phyloP scores from a whole-genome alignment of 192 early-diverging fungal species.

The Umbelopsis sp. region DNA sequence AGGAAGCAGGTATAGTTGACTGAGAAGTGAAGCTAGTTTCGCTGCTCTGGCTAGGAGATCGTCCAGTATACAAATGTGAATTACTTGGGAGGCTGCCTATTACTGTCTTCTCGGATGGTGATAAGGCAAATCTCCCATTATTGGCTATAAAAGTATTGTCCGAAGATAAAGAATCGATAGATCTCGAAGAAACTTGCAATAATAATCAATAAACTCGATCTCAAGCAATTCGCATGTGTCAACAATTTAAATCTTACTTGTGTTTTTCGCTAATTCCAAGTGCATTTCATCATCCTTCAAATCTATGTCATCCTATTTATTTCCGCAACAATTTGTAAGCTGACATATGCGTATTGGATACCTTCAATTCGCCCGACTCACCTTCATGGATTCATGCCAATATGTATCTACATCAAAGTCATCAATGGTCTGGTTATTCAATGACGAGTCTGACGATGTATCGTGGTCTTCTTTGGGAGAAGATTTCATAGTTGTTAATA shows the following conservation, averaged over 20 bases:
- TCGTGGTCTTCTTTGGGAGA: not conserved
- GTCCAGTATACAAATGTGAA: not conserved
- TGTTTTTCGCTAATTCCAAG: not conserved
- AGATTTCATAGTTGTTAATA: not conserved
- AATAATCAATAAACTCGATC: not conserved
- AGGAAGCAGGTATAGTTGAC: constrained; percentile 20
- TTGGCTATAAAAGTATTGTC: constrained; percentile 13
- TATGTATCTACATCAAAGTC: constrained; percentile 5
- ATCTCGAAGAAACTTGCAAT: constrained; percentile 8
- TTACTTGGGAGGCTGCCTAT: not conserved
- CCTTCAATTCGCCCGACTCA: not conserved
- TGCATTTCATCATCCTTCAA: not conserved
- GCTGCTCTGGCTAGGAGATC: constrained; percentile 37
- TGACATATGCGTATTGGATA: not conserved
- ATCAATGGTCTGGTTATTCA: not conserved
- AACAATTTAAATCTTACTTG: not conserved
- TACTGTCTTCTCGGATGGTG: not conserved
- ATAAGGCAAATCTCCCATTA: not conserved
- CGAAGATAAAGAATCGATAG: constrained; percentile 21
- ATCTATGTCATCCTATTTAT: not conserved
- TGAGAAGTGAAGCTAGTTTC: constrained; percentile 33
- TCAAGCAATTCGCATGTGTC: not conserved
- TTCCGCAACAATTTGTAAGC: not conserved
- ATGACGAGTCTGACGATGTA: not conserved
- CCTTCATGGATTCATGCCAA: constrained; percentile 15